Base-by-base conservation (phyloP, 2,329 filamentous ascomycete species). In the Thielaviopsis cerberus region DNA sequence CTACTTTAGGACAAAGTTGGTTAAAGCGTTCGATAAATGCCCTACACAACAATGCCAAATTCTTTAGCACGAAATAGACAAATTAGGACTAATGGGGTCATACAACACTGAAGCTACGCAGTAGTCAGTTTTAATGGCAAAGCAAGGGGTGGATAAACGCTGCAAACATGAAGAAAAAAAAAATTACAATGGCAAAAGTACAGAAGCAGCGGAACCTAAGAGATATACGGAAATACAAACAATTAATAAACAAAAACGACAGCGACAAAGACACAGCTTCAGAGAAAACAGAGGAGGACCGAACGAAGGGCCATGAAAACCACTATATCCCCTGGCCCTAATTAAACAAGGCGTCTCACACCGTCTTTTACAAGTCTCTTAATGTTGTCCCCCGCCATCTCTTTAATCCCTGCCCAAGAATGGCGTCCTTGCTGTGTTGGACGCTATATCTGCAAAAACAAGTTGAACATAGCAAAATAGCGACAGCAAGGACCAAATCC, bases 361-460 rank as follows among this genome's bases (percentile, higher is more conserved):
- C n/a, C 45, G 30, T 59, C 45, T 59, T 59, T 58, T 61, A 26
- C 41, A 52, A 20, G 25, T 48, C 22, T 51, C 23, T 53, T 27
- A 54, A 54, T 48, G 10, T 54, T n/a, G n/a, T n/a, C 55, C 57
- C 59, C 59, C 56, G 54, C 59, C 59, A 61, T 61, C 59, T 59
- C 53, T 61, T 61, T 61, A 61, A 60, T 60, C 59, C 59, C 59
- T 60, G 51, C 20, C 24, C 10, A 27, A 11, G 25, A 26, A 24
- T 20, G 25, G 51, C 51, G 51, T 27, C 51, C 23, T 25, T 30
- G 51, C 25, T 53, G 17, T 20, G 51, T 25, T 20, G 22, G 51
- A 27, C 51, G 51, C 51, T 25, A 27, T 41, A 17, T 25, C 8
- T 26, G 25, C 37, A 27, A 26, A 53, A 50, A 34, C 25, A n/a